Percentiles rank a stretch among this genome's conserved stretches.
Evolutionary conservation across 2,329 filamentous ascomycete species (phyloP).

Genomic region (Trichophyton verrucosum): DNA sequence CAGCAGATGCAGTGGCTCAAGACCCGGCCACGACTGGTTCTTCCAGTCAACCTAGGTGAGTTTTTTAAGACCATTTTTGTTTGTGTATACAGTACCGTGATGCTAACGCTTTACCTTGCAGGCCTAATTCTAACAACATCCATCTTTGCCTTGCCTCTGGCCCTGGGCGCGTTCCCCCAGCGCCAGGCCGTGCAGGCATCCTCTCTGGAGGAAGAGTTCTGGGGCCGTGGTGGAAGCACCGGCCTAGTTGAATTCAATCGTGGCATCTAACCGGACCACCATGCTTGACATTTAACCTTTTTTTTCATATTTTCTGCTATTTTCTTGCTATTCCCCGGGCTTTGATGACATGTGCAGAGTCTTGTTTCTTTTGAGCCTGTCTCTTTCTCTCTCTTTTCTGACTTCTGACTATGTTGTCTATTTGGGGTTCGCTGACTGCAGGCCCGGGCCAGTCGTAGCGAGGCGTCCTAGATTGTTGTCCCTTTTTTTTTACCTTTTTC

Average conservation of each 20-base stretch:
- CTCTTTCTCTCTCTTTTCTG: neutral
- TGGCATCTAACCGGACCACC: conserved; percentile 52
- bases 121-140: conserved; percentile 73
- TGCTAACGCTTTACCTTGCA: conserved; percentile 10
- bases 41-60: conserved; percentile 67
- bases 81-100: neutral
- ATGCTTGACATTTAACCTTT: neutral
- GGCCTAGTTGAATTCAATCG: conserved; percentile 94
- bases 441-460: neutral
- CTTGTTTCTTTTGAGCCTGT: neutral
- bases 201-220: conserved; percentile 75
- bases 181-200: conserved; percentile 66
- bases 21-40: conserved; percentile 59
- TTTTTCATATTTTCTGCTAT: neutral
- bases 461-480: neutral
- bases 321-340: neutral
- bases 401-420: neutral
- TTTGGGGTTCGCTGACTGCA: conserved; percentile 1
- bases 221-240: conserved; percentile 61
- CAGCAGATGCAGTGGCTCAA: conserved; percentile 76
- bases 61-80: conserved; percentile 3
- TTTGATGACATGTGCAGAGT: neutral
- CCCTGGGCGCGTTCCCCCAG: conserved; percentile 85
- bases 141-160: conserved; percentile 76
- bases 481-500: neutral